A percentile compares a stretch with the other conserved stretches of the same genome.
Evolutionary conservation across 1,284 basidiomycete species (phyloP).

Genomic region (Meira nashicola): DNA sequence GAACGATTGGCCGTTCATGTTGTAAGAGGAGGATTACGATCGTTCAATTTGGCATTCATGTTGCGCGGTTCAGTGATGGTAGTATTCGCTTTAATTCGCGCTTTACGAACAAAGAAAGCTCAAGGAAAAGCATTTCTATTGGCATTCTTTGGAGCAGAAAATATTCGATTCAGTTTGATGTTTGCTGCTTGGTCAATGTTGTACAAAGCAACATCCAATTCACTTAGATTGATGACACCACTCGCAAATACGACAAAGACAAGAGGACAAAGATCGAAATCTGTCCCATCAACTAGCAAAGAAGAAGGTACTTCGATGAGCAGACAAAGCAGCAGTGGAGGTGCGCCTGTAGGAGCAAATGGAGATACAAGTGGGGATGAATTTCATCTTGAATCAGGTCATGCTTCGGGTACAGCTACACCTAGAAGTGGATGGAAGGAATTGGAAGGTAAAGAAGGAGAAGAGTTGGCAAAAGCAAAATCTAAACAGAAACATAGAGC

Average conservation of each 20-base stretch:
- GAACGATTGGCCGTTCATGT: conserved; percentile 48
- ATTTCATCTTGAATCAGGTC: neutral
- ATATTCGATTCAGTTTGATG: conserved; percentile 44
- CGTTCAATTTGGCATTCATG: conserved; percentile 43
- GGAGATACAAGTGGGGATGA: conserved; percentile 9
- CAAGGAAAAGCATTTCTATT: conserved; percentile 22
- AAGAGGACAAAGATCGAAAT: neutral
- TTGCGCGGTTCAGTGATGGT: conserved; percentile 37
- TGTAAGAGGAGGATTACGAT: conserved; percentile 38
- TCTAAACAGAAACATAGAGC: conserved; percentile 36
- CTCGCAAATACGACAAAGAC: conserved; percentile 7
- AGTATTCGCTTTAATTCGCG: conserved; percentile 42
- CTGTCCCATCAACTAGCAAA: neutral
- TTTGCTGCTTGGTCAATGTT: conserved; percentile 46
- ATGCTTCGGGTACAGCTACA: conserved; percentile 24
- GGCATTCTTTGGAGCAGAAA: conserved; percentile 33
- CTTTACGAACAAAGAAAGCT: conserved; percentile 33
- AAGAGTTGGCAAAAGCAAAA: conserved; percentile 30
- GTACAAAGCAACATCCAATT: conserved; percentile 49
- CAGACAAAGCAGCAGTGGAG: neutral
- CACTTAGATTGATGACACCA: conserved; percentile 43
- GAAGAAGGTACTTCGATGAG: conserved; percentile 4
- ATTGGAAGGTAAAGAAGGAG: conserved; percentile 31
- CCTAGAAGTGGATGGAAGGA: conserved; percentile 30
- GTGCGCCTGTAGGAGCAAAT: neutral